Conservation (phyloP, 768 basidiomycete genomes). For the Boletus subcaerulescens region DNA sequence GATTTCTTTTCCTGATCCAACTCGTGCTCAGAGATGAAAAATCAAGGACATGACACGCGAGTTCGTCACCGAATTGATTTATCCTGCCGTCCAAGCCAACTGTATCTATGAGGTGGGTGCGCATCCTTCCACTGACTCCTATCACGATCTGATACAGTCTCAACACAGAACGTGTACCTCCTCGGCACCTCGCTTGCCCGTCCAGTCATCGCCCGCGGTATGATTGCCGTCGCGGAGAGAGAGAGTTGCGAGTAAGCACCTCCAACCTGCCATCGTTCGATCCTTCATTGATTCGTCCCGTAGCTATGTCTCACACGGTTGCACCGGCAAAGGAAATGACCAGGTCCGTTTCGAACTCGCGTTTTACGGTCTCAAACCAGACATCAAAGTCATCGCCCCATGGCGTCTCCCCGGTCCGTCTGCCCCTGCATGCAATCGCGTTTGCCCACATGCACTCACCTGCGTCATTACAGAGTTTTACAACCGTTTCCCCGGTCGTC, state of each 20-base stretch:
- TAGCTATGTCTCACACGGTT: conserved; percentile 96
- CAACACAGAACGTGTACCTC: conserved; percentile 84
- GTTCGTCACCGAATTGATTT: conserved; percentile 94
- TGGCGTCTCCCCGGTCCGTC: conserved; percentile 88
- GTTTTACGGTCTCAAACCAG: conserved; percentile 97
- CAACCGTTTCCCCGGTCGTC: conserved; percentile 93
- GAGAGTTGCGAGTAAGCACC: conserved; percentile 91
- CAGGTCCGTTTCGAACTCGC: conserved; percentile 99
- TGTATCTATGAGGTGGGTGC: conserved; percentile 95
- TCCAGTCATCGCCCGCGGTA: conserved; percentile 97
- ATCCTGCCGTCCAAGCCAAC: conserved; percentile 97
- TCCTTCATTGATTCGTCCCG: not conserved
- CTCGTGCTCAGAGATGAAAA: not conserved
- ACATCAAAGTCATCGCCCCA: conserved; percentile 98
- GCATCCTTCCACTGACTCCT: conserved; percentile 2
- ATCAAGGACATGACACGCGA: conserved; percentile 89
- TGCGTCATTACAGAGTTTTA: conserved; percentile 71
- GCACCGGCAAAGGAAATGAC: conserved; percentile 99
- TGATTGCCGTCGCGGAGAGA: conserved; percentile 88
- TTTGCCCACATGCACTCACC: not conserved
- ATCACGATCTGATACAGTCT: not conserved
- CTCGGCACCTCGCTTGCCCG: conserved; percentile 97
- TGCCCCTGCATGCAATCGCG: not conserved
- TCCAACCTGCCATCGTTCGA: not conserved
- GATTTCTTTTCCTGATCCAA: not conserved